phyloP scores from a whole-genome alignment of 345 rosid species.

The Corchorus capsularis region DNA sequence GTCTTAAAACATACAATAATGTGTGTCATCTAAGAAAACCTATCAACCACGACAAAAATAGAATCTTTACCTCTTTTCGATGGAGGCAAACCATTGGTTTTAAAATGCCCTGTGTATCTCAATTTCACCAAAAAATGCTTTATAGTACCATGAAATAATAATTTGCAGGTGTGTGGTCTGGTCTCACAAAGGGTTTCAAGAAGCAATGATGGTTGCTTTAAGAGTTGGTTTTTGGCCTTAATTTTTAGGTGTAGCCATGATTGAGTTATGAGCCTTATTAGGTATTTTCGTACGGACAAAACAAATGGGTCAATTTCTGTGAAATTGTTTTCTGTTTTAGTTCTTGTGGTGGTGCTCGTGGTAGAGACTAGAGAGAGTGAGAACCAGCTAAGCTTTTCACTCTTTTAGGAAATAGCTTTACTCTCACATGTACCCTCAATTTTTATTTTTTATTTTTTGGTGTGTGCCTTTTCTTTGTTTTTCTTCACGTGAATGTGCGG shows the following conservation, averaged over 20 bases:
- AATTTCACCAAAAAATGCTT: background rate
- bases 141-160: constrained; percentile 2
- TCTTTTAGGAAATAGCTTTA: background rate
- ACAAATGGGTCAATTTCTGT: background rate
- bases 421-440: too few species aligned
- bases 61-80: too few species aligned
- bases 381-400: constrained; percentile 13
- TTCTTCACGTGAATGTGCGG: background rate
- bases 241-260: background rate
- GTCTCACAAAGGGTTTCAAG: constrained; percentile 13
- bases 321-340: background rate
- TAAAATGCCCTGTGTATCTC: too few species aligned
- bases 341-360: background rate
- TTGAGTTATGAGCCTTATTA: background rate
- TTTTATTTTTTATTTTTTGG: background rate
- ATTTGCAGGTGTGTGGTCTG: background rate
- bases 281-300: constrained; percentile 5
- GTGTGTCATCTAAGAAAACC: too few species aligned
- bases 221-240: background rate
- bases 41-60: too few species aligned
- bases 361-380: background rate
- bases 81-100: too few species aligned
- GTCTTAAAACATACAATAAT: too few species aligned
- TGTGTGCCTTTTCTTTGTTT: background rate
- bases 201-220: constrained; percentile 13